Percentiles rank a stretch among this genome's conserved stretches.
These are phyloP conservation scores for Lathyrus oleraceus DNA, from an alignment of 306 rosid genomes.

Conservation along the genomic window DNA sequence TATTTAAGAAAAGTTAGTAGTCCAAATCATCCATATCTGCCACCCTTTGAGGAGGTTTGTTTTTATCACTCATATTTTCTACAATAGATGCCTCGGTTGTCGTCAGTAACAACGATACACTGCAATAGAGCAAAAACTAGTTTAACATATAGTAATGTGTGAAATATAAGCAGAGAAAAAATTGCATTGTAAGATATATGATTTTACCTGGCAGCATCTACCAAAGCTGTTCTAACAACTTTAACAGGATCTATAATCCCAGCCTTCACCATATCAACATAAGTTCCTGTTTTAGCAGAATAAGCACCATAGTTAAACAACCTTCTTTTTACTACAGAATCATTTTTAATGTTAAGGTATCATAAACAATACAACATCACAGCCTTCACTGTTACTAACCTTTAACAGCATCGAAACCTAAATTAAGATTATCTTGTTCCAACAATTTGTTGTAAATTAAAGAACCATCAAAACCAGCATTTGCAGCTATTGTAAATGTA, in stretches of 20 bases:
- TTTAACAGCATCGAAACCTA: conserved; percentile 80
- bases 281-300: too few species aligned
- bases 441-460: conserved; percentile 74
- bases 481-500: too few species aligned
- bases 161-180: too few species aligned
- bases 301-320: conserved; percentile 3
- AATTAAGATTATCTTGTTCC: conserved; percentile 70
- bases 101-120: conserved; percentile 78
- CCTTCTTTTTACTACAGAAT: not conserved
- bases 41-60: conserved; percentile 64
- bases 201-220: too few species aligned
- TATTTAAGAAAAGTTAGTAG: too few species aligned
- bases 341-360: not conserved
- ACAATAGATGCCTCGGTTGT: conserved; percentile 81
- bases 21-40: too few species aligned
- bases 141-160: not conserved
- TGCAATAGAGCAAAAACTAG: conserved; percentile 38
- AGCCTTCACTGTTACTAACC: conserved; percentile 45
- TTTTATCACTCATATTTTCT: conserved; percentile 50
- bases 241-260: too few species aligned
- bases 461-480: conserved; percentile 85
- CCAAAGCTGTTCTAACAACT: too few species aligned
- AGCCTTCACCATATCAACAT: too few species aligned
- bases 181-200: too few species aligned
- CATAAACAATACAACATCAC: not conserved